Evolutionary conservation across 306 rosid genomes (phyloP), one percentile per base, ranked within the genome.

Genomic region (Fagus crenata): DNA sequence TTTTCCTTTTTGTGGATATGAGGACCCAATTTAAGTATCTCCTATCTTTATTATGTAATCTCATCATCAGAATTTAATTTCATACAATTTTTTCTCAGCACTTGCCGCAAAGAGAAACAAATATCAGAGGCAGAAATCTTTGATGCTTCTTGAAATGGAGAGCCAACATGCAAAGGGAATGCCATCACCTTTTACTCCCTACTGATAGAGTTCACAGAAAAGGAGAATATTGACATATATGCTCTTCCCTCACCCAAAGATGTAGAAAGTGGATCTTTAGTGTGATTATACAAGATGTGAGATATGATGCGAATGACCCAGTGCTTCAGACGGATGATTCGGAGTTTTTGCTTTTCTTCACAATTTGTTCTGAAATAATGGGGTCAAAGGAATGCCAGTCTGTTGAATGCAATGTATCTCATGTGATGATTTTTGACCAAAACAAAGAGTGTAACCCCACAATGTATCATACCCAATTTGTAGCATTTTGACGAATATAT

Each of bases 61-160:
- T 46, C 51, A 46, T 46, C 14, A 9, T 46, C 51, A 46, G 51
- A 9, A 49, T 65, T 15, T 33, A 54, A 71, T 55, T 43, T 65
- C 49, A 35, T n/a, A 58, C 36, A 8, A 71, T 69, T 82, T 73
- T 63, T 80, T 46, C 75, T 81, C 93, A 95, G 98, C 97, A 61
- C 90, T 95, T 74, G 84, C 93, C 3, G 97, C 97, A 58, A 95
- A 92, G 85, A 88, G 97, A 84, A 92, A 88, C 86, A 72, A 92
- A 65, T 95, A 92, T 75, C 92, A 89, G 63, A 89, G 97, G 78
- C 98, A 95, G 78, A 92, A 95, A 83, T 92, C 96, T 32, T 82
- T 95, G 75, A 91, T 91, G 96, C 86, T 77, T 84, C 96, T 95
- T 58, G 98, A 92, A 86, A 90, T 95, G 98, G 98, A 95, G 80